Base-by-base conservation (phyloP, 2,329 filamentous ascomycete genomes). In the Botrytis squamosa region DNA sequence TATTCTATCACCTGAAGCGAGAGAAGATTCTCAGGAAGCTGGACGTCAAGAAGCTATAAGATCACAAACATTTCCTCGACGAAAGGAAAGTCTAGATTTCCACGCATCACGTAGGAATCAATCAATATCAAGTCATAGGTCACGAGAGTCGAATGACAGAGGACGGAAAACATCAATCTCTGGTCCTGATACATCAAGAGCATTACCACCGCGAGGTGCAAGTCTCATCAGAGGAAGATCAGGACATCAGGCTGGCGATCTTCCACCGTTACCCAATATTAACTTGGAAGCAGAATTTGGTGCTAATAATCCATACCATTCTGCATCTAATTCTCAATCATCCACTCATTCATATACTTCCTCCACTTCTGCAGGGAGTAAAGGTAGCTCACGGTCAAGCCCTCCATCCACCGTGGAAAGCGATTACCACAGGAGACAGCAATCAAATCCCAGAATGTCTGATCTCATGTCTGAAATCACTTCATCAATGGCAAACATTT, bases 301-400 rank as follows among this genome's bases (percentile, higher is more conserved):
- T 18, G 81, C 85, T 38, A 86, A 87, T 49, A 91, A 91, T 77
- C 88, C 89, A 0, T 91, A 92, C 77, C 90, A 93, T 77, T 86
- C 87, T 6, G 84, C 88, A 0, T 89, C 89, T 1, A 87, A 88
- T 74, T 93, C 91, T 2, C 86, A 87, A 40, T 90, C 90, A 0
- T 93, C 91, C 0, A 89, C 87, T 29, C 86, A 86, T 63, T 93
- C 91, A 3, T 87, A 88, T n/a, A 86, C 86, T 60, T 93, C 91
- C 1, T 87, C 85, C 0, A 87, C 85, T 57, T 91, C 89, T 72
- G 85, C 86, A n/a, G 83, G 82, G 1, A 89, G 89, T 77, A 87
- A 88, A 74, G 83, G 87, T 1, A 92, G 90, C 78, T 91, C 90
- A 12, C 85, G 86, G 75, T 90, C 89, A 4, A 90, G 87, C 75